Percentiles rank a stretch among this genome's conserved stretches.
Conservation (phyloP, 2,329 filamentous ascomycete species). For the Colletotrichum neosansevieriae region DNA sequence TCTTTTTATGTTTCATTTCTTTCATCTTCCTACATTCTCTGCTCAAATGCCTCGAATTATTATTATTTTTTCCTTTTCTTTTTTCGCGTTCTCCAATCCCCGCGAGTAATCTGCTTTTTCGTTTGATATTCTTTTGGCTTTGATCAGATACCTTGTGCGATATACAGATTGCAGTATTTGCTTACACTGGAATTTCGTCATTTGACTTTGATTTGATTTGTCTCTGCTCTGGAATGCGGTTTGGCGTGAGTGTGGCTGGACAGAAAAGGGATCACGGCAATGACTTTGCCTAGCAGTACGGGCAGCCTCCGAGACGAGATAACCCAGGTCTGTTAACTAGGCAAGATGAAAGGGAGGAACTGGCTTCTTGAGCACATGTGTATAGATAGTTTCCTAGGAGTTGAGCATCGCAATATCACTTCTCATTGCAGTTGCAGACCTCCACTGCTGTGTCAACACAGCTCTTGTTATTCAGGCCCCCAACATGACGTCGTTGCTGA, state of each 20-base stretch:
- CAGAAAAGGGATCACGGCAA: conserved; percentile 14
- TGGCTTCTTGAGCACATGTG: conserved; percentile 29
- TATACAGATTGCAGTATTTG: conserved; percentile 56
- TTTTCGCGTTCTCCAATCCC: conserved; percentile 36
- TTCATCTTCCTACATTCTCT: conserved; percentile 43
- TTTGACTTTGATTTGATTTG: conserved; percentile 24
- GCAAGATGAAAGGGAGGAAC: conserved; percentile 7
- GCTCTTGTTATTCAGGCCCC: too few relatives aligned
- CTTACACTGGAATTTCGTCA: conserved; percentile 29
- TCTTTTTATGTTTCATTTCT: conserved; percentile 36
- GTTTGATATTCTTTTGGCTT: conserved; percentile 42
- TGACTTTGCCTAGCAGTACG: background rate
- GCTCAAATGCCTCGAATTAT: background rate
- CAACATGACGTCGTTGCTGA: too few relatives aligned
- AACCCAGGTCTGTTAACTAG: background rate
- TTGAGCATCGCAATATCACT: conserved; percentile 35
- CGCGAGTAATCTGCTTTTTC: background rate
- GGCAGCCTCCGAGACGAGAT: background rate
- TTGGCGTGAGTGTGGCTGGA: conserved; percentile 2
- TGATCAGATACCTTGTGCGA: conserved; percentile 71
- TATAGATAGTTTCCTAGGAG: conserved; percentile 38
- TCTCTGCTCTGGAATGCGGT: conserved; percentile 29
- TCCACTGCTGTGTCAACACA: too few relatives aligned
- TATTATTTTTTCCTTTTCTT: conserved; percentile 38
- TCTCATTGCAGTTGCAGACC: conserved; percentile 1